Conservation (phyloP, 768 basidiomycete genomes). For the Trametes coccinea region DNA sequence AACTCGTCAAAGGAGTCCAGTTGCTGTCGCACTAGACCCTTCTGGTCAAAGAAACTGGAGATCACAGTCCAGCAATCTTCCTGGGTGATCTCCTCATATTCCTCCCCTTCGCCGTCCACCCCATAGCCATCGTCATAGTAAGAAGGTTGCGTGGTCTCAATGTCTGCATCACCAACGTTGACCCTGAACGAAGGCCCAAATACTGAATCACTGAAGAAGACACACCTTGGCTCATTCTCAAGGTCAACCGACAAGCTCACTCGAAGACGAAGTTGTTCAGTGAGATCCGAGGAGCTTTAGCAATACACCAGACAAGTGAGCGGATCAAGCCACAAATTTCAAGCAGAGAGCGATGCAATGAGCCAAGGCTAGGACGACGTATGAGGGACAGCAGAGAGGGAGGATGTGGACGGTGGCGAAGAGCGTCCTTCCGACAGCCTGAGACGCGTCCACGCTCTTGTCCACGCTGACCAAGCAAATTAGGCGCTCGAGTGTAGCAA, state of each 20-base stretch:
- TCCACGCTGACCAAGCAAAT: constrained; percentile 12
- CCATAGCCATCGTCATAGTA: constrained; percentile 60
- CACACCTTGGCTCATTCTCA: constrained; percentile 20
- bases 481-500: background rate
- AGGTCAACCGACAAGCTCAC: background rate
- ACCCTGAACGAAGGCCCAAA: too few relatives aligned
- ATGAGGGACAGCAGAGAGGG: background rate
- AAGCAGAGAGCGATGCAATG: background rate
- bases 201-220: background rate
- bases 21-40: constrained; percentile 96
- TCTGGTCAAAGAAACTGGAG: constrained; percentile 94
- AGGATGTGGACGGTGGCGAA: constrained; percentile 15
- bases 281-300: background rate
- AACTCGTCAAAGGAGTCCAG: constrained; percentile 99
- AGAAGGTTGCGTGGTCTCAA: constrained; percentile 27
- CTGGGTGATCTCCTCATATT: constrained; percentile 82
- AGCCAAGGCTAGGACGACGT: background rate
- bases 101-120: constrained; percentile 52
- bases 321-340: background rate
- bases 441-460: constrained; percentile 15
- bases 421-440: background rate
- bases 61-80: constrained; percentile 97
- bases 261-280: background rate
- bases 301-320: background rate
- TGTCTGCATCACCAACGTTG: constrained; percentile 4